Evolutionary conservation across 768 basidiomycete genomes (phyloP).

Genomic region (Leccinum broughii): DNA sequence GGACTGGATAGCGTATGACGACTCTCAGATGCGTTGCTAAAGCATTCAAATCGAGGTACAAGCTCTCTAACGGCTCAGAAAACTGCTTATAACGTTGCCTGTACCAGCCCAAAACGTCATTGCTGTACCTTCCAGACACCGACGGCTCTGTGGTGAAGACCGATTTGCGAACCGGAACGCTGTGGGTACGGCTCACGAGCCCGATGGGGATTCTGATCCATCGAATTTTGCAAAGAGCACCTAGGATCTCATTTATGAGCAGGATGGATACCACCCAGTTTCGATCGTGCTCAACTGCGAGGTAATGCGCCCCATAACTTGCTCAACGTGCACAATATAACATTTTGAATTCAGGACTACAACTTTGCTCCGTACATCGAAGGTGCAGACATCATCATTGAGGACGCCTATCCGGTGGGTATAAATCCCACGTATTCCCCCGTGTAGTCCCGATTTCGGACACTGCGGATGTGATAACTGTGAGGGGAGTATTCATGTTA

Average conservation of each 20-base stretch:
- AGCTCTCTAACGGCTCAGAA: slow-evolving; percentile 29
- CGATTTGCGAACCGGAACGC: slow-evolving; percentile 45
- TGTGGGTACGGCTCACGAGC: slow-evolving; percentile 59
- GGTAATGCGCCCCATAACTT: slow-evolving; percentile 5
- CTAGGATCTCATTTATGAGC: slow-evolving; percentile 46
- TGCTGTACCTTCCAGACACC: slow-evolving; percentile 44
- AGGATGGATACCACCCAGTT: slow-evolving; percentile 61
- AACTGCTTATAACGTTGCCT: slow-evolving; percentile 35
- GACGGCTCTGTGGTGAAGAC: slow-evolving; percentile 45
- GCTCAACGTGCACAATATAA: background rate
- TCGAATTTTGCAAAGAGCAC: slow-evolving; percentile 51
- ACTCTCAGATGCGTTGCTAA: background rate
- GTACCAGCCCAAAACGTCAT: slow-evolving; percentile 17
- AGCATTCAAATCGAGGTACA: background rate
- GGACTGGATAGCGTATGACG: background rate
- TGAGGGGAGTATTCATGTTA: slow-evolving; percentile 49
- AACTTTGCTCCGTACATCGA: slow-evolving; percentile 56
- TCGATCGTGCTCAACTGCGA: slow-evolving; percentile 54
- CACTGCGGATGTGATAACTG: slow-evolving; percentile 77
- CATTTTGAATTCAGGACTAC: slow-evolving; percentile 47
- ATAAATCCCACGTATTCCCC: slow-evolving; percentile 65
- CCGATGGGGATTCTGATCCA: slow-evolving; percentile 68
- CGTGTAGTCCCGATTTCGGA: slow-evolving; percentile 61
- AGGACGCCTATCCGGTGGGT: slow-evolving; percentile 39
- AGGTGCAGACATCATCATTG: slow-evolving; percentile 70